Percentiles rank a stretch among this genome's conserved stretches.
These are phyloP conservation scores for Erythrophleum ivorense DNA, from an alignment of 331 rosid genomes.

Conservation along the genomic window DNA sequence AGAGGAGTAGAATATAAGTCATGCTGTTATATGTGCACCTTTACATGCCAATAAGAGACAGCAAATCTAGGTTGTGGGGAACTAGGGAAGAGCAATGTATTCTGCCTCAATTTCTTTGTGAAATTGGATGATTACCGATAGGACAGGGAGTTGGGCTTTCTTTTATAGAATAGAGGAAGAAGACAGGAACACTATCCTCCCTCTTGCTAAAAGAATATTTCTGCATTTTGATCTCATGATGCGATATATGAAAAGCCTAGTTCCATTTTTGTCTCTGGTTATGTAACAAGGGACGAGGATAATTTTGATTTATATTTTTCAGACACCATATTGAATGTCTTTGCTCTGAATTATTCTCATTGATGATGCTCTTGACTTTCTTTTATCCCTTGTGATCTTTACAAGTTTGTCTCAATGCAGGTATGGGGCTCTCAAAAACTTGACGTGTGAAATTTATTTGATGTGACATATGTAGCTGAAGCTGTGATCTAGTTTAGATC, in stretches of 20 bases:
- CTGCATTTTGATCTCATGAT: neutral
- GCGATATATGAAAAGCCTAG: neutral
- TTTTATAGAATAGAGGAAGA: neutral
- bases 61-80: neutral
- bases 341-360: neutral
- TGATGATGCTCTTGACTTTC: neutral
- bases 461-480: conserved; percentile 46
- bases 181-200: neutral
- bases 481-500: conserved; percentile 40
- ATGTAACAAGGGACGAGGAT: neutral
- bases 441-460: conserved; percentile 28
- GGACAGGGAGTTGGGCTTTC: neutral
- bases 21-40: neutral
- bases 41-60: neutral
- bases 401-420: conserved; percentile 39
- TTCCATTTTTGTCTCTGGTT: neutral
- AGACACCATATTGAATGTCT: neutral
- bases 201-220: neutral
- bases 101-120: neutral
- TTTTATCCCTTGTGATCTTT: conserved; percentile 10
- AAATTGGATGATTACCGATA: neutral
- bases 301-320: neutral
- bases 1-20: neutral
- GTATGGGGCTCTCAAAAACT: conserved; percentile 19
- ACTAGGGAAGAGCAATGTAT: neutral